Base-by-base conservation (phyloP, 495 filamentous ascomycete species). In the Thozetella sp. region DNA sequence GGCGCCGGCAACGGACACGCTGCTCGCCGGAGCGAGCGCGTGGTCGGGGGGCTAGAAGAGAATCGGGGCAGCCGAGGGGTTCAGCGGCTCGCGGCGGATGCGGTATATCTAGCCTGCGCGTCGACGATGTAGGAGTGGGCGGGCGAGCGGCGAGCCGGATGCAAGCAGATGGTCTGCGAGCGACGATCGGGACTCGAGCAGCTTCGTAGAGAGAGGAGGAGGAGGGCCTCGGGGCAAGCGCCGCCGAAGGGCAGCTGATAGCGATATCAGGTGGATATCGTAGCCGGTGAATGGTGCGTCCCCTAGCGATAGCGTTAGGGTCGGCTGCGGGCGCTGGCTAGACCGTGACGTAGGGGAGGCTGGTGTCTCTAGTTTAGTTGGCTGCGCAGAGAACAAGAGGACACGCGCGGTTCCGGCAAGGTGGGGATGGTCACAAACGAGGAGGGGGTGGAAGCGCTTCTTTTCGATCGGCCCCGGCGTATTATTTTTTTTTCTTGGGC, bases 1-100 rank as follows among this genome's bases (percentile, higher is more conserved):
- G 55, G 66, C 43, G 43, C 43, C 10, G 43, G 43, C 4, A 19
- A 11, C 43, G 10, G 43, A 20, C n/a, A 48, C 43, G 43, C 43
- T 48, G 43, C 43, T 48, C 43, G n/a, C 43, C 43, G n/a, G n/a
- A 19, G 43, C n/a, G 43, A 48, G 43, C 43, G 43, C 43, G 43
- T 20, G 43, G n/a, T 20, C 11, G 4, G 43, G 20, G 43, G 43
- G 43, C 3, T 4, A n/a, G 43, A 48, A 48, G 43, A 10, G n/a
- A n/a, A n/a, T n/a, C 20, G 11, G n/a, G 43, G 20, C n/a, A 19
- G 43, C 43, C 9, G 43, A 20, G 43, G n/a, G 43, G 43, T 20
- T 13, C 11, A 20, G 30, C 30, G 30, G 30, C 30, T 37, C 30
- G 30, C n/a, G n/a, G n/a, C n/a, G n/a, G n/a, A n/a, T n/a, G n/a